Conservation (phyloP, 306 rosid species). For the Lathyrus oleraceus region DNA sequence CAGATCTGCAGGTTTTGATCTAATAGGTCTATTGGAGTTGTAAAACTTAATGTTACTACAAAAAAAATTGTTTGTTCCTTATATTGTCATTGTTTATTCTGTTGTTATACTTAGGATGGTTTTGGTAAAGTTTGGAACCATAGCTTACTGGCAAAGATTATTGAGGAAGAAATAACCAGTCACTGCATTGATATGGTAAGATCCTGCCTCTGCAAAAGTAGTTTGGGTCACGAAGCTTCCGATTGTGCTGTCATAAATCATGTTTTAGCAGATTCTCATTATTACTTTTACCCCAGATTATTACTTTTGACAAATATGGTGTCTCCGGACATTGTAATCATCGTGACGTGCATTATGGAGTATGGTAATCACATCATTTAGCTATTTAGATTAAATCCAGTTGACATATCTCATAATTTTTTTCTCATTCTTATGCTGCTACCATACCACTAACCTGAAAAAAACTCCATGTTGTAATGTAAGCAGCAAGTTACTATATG, state of each 20-base stretch:
- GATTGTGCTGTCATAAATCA: constrained; percentile 31
- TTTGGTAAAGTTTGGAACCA: constrained; percentile 80
- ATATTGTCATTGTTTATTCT: constrained; percentile 30
- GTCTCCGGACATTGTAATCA: constrained; percentile 97
- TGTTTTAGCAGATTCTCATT: constrained; percentile 25
- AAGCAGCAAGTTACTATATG: constrained; percentile 58
- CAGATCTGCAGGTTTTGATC: constrained; percentile 73
- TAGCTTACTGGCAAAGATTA: constrained; percentile 56
- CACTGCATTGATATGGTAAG: constrained; percentile 67
- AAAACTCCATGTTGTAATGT: constrained; percentile 29
- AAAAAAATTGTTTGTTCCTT: constrained; percentile 25
- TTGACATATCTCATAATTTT: constrained; percentile 16
- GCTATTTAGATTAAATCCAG: constrained; percentile 5
- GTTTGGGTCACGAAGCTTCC: constrained; percentile 3
- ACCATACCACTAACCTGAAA: constrained; percentile 12
- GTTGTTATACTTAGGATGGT: constrained; percentile 69
- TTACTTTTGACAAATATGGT: constrained; percentile 81
- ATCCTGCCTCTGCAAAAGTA: constrained; percentile 21
- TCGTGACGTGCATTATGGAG: constrained; percentile 72
- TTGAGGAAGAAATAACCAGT: constrained; percentile 53
- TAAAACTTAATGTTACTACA: constrained; percentile 12
- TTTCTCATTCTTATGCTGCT: constrained; percentile 33
- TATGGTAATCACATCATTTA: constrained; percentile 42
- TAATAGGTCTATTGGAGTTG: constrained; percentile 41
- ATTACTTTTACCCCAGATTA: constrained; percentile 52